Percentiles rank a stretch among this genome's conserved stretches.
These are phyloP conservation scores for Hypericum perforatum DNA, from an alignment of 345 rosid genomes.

Conservation along the genomic window DNA sequence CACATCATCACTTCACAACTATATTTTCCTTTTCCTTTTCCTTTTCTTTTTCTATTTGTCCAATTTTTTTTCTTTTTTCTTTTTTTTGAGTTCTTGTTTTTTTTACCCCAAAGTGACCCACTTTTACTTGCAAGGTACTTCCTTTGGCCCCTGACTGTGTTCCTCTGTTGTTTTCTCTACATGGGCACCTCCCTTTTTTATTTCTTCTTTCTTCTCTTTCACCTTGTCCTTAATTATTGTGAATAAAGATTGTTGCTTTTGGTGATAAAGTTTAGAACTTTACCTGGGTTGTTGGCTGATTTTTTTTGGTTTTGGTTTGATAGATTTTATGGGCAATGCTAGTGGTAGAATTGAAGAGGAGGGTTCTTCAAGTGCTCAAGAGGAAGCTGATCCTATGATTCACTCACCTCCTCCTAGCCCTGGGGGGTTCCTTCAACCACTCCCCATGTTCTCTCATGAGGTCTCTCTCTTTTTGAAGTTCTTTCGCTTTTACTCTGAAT, in stretches of 20 bases:
- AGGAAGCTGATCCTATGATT: slow-evolving; percentile 25
- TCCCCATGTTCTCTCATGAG: slow-evolving; percentile 21
- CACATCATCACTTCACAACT: too few relatives aligned
- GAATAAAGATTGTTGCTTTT: slow-evolving; percentile 3
- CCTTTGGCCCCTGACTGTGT: slow-evolving; percentile 9
- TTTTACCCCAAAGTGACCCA: background rate
- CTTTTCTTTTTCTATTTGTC: too few relatives aligned
- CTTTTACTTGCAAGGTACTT: slow-evolving; percentile 6
- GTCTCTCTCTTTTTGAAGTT: slow-evolving; percentile 11
- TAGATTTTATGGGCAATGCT: slow-evolving; percentile 58
- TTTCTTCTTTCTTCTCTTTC: background rate
- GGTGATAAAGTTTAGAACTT: slow-evolving; percentile 9
- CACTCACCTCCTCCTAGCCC: slow-evolving; percentile 25
- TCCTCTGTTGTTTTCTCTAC: background rate
- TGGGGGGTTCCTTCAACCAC: background rate
- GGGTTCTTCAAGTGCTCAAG: slow-evolving; percentile 22
- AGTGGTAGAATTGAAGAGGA: slow-evolving; percentile 40
- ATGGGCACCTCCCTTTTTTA: background rate
- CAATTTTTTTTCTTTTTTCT: too few relatives aligned
- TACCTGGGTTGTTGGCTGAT: slow-evolving; percentile 15
- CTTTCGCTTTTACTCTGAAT: background rate
- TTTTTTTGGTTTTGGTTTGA: slow-evolving; percentile 9
- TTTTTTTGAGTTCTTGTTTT: background rate
- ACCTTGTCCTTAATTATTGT: background rate
- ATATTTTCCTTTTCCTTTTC: too few relatives aligned